Conservation (phyloP, 2,329 filamentous ascomycete genomes). For the Onygenales sp. region DNA sequence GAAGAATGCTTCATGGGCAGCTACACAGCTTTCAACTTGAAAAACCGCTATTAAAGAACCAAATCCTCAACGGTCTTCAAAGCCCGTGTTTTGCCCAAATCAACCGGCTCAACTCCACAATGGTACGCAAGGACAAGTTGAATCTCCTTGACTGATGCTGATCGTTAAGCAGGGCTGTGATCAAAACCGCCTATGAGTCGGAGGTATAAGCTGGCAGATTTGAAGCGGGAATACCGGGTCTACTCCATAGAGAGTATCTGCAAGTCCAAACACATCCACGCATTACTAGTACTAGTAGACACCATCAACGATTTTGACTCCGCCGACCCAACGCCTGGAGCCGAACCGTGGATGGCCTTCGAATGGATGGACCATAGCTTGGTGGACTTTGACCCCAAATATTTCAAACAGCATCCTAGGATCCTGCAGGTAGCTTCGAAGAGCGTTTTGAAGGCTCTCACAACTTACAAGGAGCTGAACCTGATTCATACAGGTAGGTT, state of each 20-base stretch:
- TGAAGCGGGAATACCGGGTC: background rate
- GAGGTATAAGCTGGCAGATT: constrained; percentile 4
- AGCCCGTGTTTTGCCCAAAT: constrained; percentile 5
- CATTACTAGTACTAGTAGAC: background rate
- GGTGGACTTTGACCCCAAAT: constrained; percentile 4
- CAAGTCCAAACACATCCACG: background rate
- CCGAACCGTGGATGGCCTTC: background rate
- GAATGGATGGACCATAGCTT: constrained; percentile 4
- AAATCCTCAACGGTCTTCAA: constrained; percentile 7
- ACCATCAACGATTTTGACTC: constrained; percentile 3
- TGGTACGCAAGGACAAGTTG: constrained; percentile 3
- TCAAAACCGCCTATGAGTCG: constrained; percentile 6
- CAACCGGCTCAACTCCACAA: constrained; percentile 1
- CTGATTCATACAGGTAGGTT: constrained; percentile 7
- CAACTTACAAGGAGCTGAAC: constrained; percentile 5
- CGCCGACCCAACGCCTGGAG: constrained; percentile 1
- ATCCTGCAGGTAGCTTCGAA: constrained; percentile 5
- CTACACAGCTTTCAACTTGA: constrained; percentile 6
- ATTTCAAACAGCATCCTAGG: constrained; percentile 6
- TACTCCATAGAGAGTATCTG: background rate
- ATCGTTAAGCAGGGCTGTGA: constrained; percentile 5
- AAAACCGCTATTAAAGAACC: constrained; percentile 5
- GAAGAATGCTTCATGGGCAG: constrained; percentile 4
- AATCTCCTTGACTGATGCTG: constrained; percentile 1
- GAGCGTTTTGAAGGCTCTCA: constrained; percentile 6